These are phyloP conservation scores for Cladosporium sp. DNA, from an alignment of 2,329 filamentous ascomycete genomes.

Conservation along the genomic window DNA sequence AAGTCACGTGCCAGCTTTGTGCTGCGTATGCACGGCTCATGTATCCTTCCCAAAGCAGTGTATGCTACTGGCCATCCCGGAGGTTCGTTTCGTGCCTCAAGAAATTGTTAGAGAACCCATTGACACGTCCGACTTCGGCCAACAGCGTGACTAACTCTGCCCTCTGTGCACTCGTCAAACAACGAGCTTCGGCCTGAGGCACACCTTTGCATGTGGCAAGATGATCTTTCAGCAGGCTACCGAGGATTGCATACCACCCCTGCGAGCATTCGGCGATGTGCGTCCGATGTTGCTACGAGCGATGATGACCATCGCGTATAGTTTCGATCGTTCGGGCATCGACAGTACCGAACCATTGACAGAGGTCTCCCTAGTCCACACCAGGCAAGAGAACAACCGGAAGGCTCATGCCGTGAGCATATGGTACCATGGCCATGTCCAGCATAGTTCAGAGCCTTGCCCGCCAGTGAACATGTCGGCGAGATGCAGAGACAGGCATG, in stretches of 20 bases:
- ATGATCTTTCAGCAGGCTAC: not conserved
- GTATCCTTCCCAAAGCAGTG: conserved; percentile 11
- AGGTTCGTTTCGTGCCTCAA: conserved; percentile 16
- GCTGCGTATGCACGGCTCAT: conserved; percentile 17
- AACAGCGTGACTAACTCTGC: not conserved
- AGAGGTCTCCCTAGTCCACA: conserved; percentile 16
- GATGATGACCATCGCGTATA: conserved; percentile 6
- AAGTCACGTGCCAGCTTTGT: conserved; percentile 18
- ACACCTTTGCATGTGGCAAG: conserved; percentile 10
- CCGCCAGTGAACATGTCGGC: conserved; percentile 52
- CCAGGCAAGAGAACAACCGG: conserved; percentile 26
- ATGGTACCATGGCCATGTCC: conserved; percentile 8
- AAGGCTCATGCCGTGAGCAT: conserved; percentile 5
- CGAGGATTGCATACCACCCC: conserved; percentile 4
- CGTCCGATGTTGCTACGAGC: conserved; percentile 1
- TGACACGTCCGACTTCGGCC: conserved; percentile 16
- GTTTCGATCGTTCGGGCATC: conserved; percentile 11
- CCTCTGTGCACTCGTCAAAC: not conserved
- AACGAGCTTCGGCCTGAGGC: conserved; percentile 11
- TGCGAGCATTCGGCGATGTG: conserved; percentile 9
- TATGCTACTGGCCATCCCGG: conserved; percentile 17
- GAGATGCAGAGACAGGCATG: conserved; percentile 41
- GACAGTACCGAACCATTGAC: not conserved
- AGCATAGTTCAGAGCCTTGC: conserved; percentile 27
- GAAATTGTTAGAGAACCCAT: conserved; percentile 16